Evolutionary conservation across 2,329 filamentous ascomycete species (phyloP).

Genomic region (Aspergillus sp.): DNA sequence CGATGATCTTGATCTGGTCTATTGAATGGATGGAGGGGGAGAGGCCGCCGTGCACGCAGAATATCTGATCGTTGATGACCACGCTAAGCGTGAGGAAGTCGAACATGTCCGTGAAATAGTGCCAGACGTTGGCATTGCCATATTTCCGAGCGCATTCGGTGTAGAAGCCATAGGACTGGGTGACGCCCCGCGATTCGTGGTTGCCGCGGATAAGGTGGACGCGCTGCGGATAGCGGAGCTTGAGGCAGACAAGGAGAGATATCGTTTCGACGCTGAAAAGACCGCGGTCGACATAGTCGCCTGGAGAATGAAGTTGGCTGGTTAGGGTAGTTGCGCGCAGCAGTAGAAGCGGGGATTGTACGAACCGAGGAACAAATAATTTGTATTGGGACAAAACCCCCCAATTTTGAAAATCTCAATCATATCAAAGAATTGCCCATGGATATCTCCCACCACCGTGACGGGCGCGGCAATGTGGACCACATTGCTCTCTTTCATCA

Average conservation of each 20-base stretch:
- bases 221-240: slow-evolving; percentile 92
- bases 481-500: slow-evolving; percentile 99
- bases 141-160: slow-evolving; percentile 98
- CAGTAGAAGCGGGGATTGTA: not conserved
- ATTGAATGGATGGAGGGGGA: slow-evolving; percentile 94
- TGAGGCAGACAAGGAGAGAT: slow-evolving; percentile 93
- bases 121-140: slow-evolving; percentile 97
- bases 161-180: slow-evolving; percentile 98
- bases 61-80: slow-evolving; percentile 98
- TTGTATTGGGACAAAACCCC: slow-evolving; percentile 94
- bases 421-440: slow-evolving; percentile 98
- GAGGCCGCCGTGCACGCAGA: slow-evolving; percentile 93
- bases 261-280: slow-evolving; percentile 99
- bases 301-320: slow-evolving; percentile 46
- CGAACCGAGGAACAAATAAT: slow-evolving; percentile 92
- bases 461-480: slow-evolving; percentile 95
- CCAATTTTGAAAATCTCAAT: slow-evolving; percentile 99
- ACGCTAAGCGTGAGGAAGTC: slow-evolving; percentile 96
- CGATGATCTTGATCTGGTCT: slow-evolving; percentile 99
- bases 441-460: slow-evolving; percentile 96
- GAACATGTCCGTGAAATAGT: slow-evolving; percentile 99
- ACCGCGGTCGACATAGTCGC: slow-evolving; percentile 96
- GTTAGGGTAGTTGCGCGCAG: slow-evolving; percentile 6
- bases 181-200: slow-evolving; percentile 95
- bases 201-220: slow-evolving; percentile 97